These are phyloP conservation scores for Hypoxylon subgilvum DNA, from an alignment of 495 filamentous ascomycete genomes.

Conservation along the genomic window DNA sequence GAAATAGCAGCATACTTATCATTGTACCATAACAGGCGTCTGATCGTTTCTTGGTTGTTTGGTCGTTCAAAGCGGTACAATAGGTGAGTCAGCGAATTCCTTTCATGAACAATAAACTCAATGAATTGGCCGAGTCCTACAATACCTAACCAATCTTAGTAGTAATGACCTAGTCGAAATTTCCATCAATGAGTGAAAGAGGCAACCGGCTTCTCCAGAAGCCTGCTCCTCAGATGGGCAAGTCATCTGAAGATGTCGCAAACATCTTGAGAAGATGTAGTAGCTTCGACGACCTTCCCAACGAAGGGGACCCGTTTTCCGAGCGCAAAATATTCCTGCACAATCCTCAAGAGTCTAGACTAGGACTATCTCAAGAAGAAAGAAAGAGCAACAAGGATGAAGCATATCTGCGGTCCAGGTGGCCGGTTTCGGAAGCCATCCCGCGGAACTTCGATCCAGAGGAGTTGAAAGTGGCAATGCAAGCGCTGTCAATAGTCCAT, in stretches of 20 bases:
- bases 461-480: slow-evolving; percentile 9
- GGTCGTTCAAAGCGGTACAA: too few species aligned
- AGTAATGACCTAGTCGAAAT: too few species aligned
- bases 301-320: not conserved
- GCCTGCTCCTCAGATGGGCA: not conserved
- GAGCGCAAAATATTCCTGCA: slow-evolving; percentile 3
- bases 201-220: too few species aligned
- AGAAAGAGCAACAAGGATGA: slow-evolving; percentile 3
- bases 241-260: not conserved
- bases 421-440: slow-evolving; percentile 22
- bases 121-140: too few species aligned
- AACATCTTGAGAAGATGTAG: not conserved
- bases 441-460: slow-evolving; percentile 24
- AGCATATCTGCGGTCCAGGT: slow-evolving; percentile 26
- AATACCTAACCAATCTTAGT: too few species aligned
- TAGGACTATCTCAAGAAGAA: slow-evolving; percentile 2
- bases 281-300: slow-evolving; percentile 9
- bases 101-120: too few species aligned
- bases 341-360: not conserved
- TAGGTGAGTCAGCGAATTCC: too few species aligned
- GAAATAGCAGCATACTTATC: not conserved
- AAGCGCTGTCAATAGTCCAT: too few species aligned
- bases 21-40: not conserved
- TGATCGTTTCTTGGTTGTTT: not conserved
- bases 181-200: too few species aligned